phyloP scores from a whole-genome alignment of 495 filamentous ascomycete species.

The Aspergillus cristatus region DNA sequence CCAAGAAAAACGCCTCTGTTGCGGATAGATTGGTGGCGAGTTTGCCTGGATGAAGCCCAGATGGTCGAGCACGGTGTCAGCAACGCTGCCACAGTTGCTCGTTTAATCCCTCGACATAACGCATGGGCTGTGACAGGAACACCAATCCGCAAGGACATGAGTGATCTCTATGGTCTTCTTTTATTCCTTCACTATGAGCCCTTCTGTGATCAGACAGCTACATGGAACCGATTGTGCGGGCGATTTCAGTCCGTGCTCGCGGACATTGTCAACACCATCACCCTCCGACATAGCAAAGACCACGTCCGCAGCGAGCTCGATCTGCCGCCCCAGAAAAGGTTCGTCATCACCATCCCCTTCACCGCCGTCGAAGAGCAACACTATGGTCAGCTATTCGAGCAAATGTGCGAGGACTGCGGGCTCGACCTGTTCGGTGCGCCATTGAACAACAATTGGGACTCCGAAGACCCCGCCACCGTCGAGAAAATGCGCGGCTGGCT shows the following conservation, averaged over 20 bases:
- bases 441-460: conserved; percentile 49
- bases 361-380: conserved; percentile 81
- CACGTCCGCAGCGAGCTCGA: conserved; percentile 59
- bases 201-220: conserved; percentile 39
- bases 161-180: conserved; percentile 59
- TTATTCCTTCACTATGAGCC: conserved; percentile 74
- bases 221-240: conserved; percentile 59
- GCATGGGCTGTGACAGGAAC: conserved; percentile 94
- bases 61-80: conserved; percentile 86
- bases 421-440: conserved; percentile 57
- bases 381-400: conserved; percentile 60
- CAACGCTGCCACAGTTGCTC: conserved; percentile 71
- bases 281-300: conserved; percentile 80
- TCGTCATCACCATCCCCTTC: conserved; percentile 85
- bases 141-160: conserved; percentile 69
- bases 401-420: conserved; percentile 62
- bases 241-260: conserved; percentile 51
- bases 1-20: conserved; percentile 65
- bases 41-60: conserved; percentile 91
- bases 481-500: conserved; percentile 66
- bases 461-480: conserved; percentile 43
- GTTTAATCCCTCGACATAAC: conserved; percentile 70
- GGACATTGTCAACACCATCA: conserved; percentile 55
- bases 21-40: conserved; percentile 79
- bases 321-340: conserved; percentile 66